These are phyloP conservation scores for Eimeria sp. DNA, from an alignment of 169 alveolate species.

Conservation along the genomic window DNA sequence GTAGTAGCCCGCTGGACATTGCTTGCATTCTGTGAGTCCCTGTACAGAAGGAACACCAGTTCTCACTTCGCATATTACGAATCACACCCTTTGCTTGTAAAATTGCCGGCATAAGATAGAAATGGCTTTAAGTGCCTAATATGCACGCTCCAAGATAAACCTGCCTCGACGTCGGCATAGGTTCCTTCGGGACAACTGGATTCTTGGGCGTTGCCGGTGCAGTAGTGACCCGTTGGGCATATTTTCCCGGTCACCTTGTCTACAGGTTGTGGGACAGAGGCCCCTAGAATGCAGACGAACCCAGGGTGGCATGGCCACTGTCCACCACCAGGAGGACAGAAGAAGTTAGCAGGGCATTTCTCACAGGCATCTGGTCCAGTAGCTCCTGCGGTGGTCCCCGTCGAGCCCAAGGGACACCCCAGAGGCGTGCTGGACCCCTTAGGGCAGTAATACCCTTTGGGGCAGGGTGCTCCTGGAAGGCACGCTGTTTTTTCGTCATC, in stretches of 20 bases:
- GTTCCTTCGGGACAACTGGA: constrained; percentile 39
- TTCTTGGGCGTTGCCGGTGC: constrained; percentile 5
- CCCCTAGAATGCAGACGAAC: constrained; percentile 64
- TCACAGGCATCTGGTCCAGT: not conserved
- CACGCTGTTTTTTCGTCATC: constrained; percentile 28
- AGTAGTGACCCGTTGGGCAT: constrained; percentile 60
- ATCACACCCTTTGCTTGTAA: not conserved
- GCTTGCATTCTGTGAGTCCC: constrained; percentile 35
- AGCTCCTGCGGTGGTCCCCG: constrained; percentile 19
- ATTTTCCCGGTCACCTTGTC: not conserved
- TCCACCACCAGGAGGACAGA: constrained; percentile 72
- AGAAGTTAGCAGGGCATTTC: constrained; percentile 31
- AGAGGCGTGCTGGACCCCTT: constrained; percentile 74
- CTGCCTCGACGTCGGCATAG: constrained; percentile 39
- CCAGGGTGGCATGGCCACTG: constrained; percentile 71
- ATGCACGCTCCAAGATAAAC: not conserved
- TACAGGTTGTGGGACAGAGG: constrained; percentile 35
- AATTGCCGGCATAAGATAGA: not conserved
- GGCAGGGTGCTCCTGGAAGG: constrained; percentile 82
- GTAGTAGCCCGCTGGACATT: constrained; percentile 74
- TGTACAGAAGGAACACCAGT: not conserved
- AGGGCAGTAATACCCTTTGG: constrained; percentile 84
- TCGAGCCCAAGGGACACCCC: constrained; percentile 68
- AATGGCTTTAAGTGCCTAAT: not conserved
- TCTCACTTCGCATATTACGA: not conserved